These are phyloP conservation scores for Adiantum capillusveneris DNA, from an alignment of 75 land plant species.

Conservation along the genomic window DNA sequence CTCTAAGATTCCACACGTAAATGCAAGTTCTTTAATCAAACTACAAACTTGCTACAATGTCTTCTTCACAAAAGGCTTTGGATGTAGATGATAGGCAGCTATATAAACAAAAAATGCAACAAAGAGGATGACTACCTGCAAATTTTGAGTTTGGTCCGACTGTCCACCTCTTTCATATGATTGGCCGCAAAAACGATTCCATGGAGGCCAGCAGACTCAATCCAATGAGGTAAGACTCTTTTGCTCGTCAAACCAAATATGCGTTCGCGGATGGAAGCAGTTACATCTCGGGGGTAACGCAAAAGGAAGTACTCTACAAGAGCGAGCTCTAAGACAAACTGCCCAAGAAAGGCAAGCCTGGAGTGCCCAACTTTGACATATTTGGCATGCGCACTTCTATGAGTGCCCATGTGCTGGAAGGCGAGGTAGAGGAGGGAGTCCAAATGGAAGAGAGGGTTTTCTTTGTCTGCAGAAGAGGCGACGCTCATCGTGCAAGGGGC, in stretches of 20 bases:
- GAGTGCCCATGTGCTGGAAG: constrained; percentile 67
- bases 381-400: constrained; percentile 37
- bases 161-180: too few species aligned
- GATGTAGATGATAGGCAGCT: too few species aligned
- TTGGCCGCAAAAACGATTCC: too few species aligned
- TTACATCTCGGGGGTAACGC: constrained; percentile 79
- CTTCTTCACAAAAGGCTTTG: too few species aligned
- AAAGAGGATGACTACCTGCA: too few species aligned
- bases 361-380: constrained; percentile 70
- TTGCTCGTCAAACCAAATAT: constrained; percentile 71
- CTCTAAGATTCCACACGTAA: too few species aligned
- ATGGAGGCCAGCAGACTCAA: constrained; percentile 63
- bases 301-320: constrained; percentile 68
- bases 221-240: constrained; percentile 62
- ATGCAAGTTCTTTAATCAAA: too few species aligned
- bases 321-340: constrained; percentile 71
- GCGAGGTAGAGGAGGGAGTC: constrained; percentile 80
- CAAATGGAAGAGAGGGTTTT: constrained; percentile 67
- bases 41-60: too few species aligned
- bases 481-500: too few species aligned
- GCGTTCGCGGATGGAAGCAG: constrained; percentile 79
- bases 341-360: constrained; percentile 71
- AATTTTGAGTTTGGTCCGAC: too few species aligned
- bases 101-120: too few species aligned
- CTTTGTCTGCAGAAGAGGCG: constrained; percentile 12